These are phyloP conservation scores for Groenewaldozyma sp. DNA, from an alignment of 1,139 yeast species.

Conservation along the genomic window DNA sequence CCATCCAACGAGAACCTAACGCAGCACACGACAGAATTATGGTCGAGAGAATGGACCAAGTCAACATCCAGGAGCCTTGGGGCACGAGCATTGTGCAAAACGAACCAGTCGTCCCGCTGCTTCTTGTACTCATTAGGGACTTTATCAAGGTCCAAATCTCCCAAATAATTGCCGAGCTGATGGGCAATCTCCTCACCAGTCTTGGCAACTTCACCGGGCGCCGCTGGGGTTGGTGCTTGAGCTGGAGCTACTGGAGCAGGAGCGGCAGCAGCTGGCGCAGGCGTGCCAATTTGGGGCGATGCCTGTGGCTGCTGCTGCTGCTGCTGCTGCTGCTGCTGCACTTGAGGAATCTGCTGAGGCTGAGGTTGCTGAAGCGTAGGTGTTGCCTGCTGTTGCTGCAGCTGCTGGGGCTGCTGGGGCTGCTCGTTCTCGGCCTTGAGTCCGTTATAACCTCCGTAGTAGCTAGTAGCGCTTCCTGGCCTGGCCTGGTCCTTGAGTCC, in stretches of 20 bases:
- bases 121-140: constrained; percentile 76
- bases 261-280: constrained; percentile 11
- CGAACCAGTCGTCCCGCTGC: constrained; percentile 80
- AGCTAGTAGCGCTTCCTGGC: constrained; percentile 14
- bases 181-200: constrained; percentile 28
- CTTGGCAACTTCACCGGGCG: constrained; percentile 18
- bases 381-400: constrained; percentile 14
- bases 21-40: constrained; percentile 92
- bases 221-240: constrained; percentile 11
- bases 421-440: constrained; percentile 12
- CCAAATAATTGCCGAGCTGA: constrained; percentile 46
- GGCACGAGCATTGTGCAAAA: constrained; percentile 83
- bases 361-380: constrained; percentile 17
- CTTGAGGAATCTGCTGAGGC: constrained; percentile 10
- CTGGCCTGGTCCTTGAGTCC: too few species aligned
- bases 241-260: constrained; percentile 9
- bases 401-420: constrained; percentile 17
- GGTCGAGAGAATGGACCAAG: constrained; percentile 81
- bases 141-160: constrained; percentile 70
- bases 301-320: constrained; percentile 12
- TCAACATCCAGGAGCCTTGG: constrained; percentile 73
- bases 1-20: constrained; percentile 92
- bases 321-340: constrained; percentile 12
- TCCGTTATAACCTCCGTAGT: constrained; percentile 1
- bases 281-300: constrained; percentile 10